Percentiles rank a stretch among this genome's conserved stretches.
These are phyloP conservation scores for Ophiocordyceps sinensis DNA, from an alignment of 2,329 filamentous ascomycete species.

Conservation along the genomic window DNA sequence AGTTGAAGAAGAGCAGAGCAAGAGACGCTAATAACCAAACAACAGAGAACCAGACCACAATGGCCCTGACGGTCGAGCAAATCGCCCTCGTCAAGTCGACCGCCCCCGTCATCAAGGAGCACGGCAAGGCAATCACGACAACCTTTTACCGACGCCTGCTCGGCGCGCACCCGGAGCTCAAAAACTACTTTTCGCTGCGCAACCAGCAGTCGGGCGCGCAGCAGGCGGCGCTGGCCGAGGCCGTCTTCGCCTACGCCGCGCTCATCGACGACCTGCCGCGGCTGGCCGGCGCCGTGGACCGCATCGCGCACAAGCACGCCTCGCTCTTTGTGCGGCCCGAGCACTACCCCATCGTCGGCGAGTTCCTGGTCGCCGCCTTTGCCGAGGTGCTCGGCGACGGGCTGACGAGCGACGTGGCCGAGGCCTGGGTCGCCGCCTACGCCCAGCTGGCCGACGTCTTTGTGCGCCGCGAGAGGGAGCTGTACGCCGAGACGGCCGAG, in stretches of 20 bases:
- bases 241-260: constrained; percentile 58
- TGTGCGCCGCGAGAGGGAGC: constrained; percentile 45
- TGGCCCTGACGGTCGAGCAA: constrained; percentile 47
- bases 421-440: constrained; percentile 62
- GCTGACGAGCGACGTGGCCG: constrained; percentile 49
- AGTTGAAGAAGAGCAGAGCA: too few relatives aligned
- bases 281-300: constrained; percentile 42
- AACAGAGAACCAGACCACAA: constrained; percentile 6
- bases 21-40: too few relatives aligned
- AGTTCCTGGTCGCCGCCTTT: constrained; percentile 54
- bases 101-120: constrained; percentile 53
- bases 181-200: constrained; percentile 55
- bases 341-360: constrained; percentile 58
- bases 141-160: constrained; percentile 61
- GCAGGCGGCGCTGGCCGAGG: constrained; percentile 50
- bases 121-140: constrained; percentile 56
- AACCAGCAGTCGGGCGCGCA: constrained; percentile 57
- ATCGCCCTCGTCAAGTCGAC: constrained; percentile 62
- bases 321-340: constrained; percentile 54
- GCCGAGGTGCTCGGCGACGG: constrained; percentile 51
- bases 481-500: constrained; percentile 38
- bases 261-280: constrained; percentile 56
- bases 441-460: constrained; percentile 56
- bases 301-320: constrained; percentile 65
- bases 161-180: constrained; percentile 45